Evolutionary conservation across 257 asterid genomes (phyloP).

Genomic region (Solanum etuberosum): DNA sequence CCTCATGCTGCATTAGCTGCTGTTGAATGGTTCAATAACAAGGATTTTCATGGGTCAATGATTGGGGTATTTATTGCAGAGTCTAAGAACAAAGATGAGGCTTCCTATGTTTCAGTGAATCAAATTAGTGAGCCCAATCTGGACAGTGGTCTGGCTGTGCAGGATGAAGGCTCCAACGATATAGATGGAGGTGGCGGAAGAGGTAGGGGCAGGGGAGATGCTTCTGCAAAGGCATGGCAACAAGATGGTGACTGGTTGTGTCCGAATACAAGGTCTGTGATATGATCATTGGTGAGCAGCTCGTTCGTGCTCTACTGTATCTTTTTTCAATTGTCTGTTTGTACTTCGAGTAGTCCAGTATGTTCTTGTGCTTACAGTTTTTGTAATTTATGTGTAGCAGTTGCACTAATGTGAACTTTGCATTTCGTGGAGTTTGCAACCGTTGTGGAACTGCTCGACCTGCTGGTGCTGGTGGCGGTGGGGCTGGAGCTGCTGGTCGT

Average conservation of each 20-base stretch:
- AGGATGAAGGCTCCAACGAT: conserved; percentile 50
- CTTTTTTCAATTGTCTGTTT: background rate
- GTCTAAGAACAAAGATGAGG: conserved; percentile 76
- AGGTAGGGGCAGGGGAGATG: conserved; percentile 87
- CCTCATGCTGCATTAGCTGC: conserved; percentile 99
- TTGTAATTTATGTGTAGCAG: conserved; percentile 40
- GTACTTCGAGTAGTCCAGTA: background rate
- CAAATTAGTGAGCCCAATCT: conserved; percentile 27
- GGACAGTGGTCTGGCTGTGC: conserved; percentile 24
- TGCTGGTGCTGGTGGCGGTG: conserved; percentile 72
- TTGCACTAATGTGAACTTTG: conserved; percentile 96
- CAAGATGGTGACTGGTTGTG: conserved; percentile 98
- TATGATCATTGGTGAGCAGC: conserved; percentile 97
- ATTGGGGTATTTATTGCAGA: conserved; percentile 89
- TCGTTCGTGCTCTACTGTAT: conserved; percentile 48
- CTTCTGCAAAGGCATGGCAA: conserved; percentile 76
- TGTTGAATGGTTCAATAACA: conserved; percentile 94
- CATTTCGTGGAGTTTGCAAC: conserved; percentile 97
- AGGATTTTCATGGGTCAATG: conserved; percentile 78
- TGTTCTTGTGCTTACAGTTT: conserved; percentile 5
- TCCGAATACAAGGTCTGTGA: conserved; percentile 99
- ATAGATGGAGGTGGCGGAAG: conserved; percentile 57
- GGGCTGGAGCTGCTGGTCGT: conserved; percentile 74
- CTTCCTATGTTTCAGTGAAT: conserved; percentile 9
- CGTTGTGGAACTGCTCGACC: conserved; percentile 99